A percentile compares a stretch with the other conserved stretches of the same genome.
Evolutionary conservation across 2,329 filamentous ascomycete genomes (phyloP).

Genomic region (Scleromitrula shiraiana): DNA sequence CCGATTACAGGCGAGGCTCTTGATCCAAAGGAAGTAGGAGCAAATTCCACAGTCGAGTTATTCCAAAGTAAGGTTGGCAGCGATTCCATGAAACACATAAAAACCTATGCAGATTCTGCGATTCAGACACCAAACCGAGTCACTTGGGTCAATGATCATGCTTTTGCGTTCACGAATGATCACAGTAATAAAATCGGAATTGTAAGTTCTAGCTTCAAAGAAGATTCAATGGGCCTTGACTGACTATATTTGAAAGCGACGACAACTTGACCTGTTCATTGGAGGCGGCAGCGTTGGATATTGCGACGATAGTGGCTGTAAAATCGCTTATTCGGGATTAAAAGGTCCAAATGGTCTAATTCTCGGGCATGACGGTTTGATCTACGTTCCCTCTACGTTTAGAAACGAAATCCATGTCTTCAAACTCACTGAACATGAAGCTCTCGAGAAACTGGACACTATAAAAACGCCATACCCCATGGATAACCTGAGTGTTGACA

Average conservation of each 20-base stretch:
- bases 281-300: conserved; percentile 29
- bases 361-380: conserved; percentile 27
- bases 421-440: conserved; percentile 9
- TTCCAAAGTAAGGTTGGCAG: conserved; percentile 27
- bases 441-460: conserved; percentile 18
- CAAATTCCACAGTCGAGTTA: conserved; percentile 33
- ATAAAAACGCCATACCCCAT: conserved; percentile 27
- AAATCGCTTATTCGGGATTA: conserved; percentile 24
- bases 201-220: conserved; percentile 15
- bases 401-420: conserved; percentile 17
- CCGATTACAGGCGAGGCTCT: conserved; percentile 26
- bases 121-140: conserved; percentile 32
- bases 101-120: conserved; percentile 26
- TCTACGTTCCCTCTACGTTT: conserved; percentile 29
- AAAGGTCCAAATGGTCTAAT: conserved; percentile 31
- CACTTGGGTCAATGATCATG: conserved; percentile 29
- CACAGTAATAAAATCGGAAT: conserved; percentile 27
- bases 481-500: conserved; percentile 33
- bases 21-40: conserved; percentile 27
- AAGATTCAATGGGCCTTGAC: too few species aligned
- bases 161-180: conserved; percentile 33
- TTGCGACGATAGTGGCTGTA: conserved; percentile 23
- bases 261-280: conserved; percentile 23
- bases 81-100: conserved; percentile 27
- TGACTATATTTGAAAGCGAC: conserved; percentile 19